These are phyloP conservation scores for Phaeolepiota aurea DNA, from an alignment of 768 basidiomycete genomes.

Conservation along the genomic window DNA sequence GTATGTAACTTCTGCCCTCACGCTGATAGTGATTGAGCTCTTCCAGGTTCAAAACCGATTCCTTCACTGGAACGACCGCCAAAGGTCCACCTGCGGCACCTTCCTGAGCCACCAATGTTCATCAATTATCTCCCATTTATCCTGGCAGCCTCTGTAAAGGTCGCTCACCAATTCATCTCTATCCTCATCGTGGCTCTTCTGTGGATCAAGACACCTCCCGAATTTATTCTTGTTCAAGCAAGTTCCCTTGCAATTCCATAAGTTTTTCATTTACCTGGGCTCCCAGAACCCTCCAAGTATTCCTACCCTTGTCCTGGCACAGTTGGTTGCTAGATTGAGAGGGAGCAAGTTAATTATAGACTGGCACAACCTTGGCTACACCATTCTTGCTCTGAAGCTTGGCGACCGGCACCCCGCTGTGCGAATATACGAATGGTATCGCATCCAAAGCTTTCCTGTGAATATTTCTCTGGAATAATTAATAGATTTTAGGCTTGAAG, in stretches of 20 bases:
- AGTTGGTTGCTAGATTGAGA: constrained; percentile 56
- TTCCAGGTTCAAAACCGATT: constrained; percentile 68
- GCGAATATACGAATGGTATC: constrained; percentile 65
- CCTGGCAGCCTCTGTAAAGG: constrained; percentile 74
- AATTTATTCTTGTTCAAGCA: constrained; percentile 88
- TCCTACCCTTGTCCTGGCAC: constrained; percentile 83
- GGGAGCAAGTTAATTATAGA: constrained; percentile 91
- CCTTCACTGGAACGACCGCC: constrained; percentile 63
- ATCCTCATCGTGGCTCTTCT: constrained; percentile 59
- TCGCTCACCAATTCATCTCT: constrained; percentile 56
- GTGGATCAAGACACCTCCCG: constrained; percentile 56
- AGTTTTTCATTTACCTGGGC: constrained; percentile 1
- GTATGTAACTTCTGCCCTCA: constrained; percentile 29
- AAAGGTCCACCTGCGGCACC: constrained; percentile 55
- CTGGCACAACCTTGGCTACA: constrained; percentile 98
- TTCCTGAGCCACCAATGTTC: constrained; percentile 53
- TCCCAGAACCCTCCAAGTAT: constrained; percentile 92
- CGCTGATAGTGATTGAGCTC: not conserved
- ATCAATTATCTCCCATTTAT: constrained; percentile 54
- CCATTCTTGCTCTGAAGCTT: constrained; percentile 80
- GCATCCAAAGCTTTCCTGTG: not conserved
- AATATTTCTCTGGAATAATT: not conserved
- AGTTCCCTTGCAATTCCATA: constrained; percentile 9
- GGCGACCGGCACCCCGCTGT: constrained; percentile 65
- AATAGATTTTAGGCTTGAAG: constrained; percentile 61